Conservation (phyloP, 2,329 filamentous ascomycete species). For the Penicillium glabrum region DNA sequence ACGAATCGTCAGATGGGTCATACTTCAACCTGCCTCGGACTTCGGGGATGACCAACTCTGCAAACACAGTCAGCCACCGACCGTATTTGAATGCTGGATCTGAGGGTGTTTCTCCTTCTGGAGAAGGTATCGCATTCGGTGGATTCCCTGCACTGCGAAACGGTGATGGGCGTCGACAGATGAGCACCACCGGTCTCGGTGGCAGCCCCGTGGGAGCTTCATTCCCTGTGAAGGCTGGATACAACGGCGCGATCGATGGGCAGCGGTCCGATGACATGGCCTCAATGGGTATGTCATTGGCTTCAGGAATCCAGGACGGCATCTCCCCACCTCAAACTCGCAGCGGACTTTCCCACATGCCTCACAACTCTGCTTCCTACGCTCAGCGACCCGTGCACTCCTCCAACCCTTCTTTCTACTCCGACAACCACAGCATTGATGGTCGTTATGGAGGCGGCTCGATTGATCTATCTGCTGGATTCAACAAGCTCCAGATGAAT, state of each 20-base stretch:
- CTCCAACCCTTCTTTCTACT: conserved; percentile 40
- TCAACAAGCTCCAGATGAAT: conserved; percentile 38
- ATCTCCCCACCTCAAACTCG: conserved; percentile 26
- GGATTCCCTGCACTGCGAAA: conserved; percentile 32
- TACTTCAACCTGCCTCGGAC: conserved; percentile 50
- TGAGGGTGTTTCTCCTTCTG: conserved; percentile 35
- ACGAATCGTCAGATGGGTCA: conserved; percentile 47
- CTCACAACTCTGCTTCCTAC: conserved; percentile 37
- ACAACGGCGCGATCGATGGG: conserved; percentile 28
- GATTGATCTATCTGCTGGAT: conserved; percentile 30
- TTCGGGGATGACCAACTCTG: conserved; percentile 42
- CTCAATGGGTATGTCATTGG: conserved; percentile 30
- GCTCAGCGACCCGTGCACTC: conserved; percentile 37
- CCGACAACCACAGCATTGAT: conserved; percentile 37
- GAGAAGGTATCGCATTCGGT: conserved; percentile 33
- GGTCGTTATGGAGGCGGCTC: conserved; percentile 28
- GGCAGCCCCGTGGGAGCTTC: conserved; percentile 30
- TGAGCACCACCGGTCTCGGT: conserved; percentile 32
- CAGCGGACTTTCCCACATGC: conserved; percentile 32
- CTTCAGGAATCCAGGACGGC: conserved; percentile 29
- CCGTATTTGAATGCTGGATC: conserved; percentile 33
- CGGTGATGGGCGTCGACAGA: conserved; percentile 34
- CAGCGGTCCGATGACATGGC: conserved; percentile 31
- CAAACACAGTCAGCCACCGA: conserved; percentile 27
- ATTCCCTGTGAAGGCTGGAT: conserved; percentile 33